These are phyloP conservation scores for Rhodosporidiobolus odoratus DNA, from an alignment of 768 basidiomycete genomes.

Conservation along the genomic window DNA sequence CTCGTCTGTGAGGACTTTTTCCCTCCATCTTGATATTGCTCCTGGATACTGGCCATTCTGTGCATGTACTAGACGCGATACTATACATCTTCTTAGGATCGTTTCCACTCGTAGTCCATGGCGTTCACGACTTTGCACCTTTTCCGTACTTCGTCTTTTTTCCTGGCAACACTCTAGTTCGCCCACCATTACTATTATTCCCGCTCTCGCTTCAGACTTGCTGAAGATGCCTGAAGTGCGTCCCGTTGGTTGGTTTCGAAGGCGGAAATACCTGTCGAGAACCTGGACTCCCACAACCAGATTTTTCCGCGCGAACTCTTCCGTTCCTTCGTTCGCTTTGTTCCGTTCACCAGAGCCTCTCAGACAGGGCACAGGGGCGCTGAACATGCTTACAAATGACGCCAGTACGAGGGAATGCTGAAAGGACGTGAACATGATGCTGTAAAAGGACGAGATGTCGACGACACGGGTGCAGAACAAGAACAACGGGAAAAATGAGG, in stretches of 20 bases:
- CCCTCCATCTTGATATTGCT: not conserved
- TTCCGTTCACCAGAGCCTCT: too few relatives aligned
- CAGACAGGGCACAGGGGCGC: too few relatives aligned
- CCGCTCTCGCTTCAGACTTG: too few relatives aligned
- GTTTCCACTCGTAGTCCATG: conserved; percentile 44
- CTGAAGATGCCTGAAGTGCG: not conserved
- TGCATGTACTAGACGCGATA: not conserved
- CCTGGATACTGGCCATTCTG: not conserved
- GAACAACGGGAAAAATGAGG: too few relatives aligned
- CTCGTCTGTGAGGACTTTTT: not conserved
- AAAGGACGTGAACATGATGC: too few relatives aligned
- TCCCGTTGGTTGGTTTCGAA: not conserved
- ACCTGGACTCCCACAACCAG: not conserved
- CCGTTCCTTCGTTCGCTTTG: too few relatives aligned
- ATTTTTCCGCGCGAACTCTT: too few relatives aligned
- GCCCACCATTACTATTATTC: not conserved
- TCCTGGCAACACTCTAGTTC: not conserved
- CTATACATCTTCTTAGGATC: conserved; percentile 37
- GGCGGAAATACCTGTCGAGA: not conserved
- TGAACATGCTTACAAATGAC: too few relatives aligned
- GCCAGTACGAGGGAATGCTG: too few relatives aligned
- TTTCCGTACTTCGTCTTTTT: conserved; percentile 3
- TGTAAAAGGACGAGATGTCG: too few relatives aligned
- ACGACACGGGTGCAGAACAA: too few relatives aligned
- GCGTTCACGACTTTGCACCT: conserved; percentile 37